These are phyloP conservation scores for Aspergillus wentii DNA, from an alignment of 495 filamentous ascomycete species.

Conservation along the genomic window DNA sequence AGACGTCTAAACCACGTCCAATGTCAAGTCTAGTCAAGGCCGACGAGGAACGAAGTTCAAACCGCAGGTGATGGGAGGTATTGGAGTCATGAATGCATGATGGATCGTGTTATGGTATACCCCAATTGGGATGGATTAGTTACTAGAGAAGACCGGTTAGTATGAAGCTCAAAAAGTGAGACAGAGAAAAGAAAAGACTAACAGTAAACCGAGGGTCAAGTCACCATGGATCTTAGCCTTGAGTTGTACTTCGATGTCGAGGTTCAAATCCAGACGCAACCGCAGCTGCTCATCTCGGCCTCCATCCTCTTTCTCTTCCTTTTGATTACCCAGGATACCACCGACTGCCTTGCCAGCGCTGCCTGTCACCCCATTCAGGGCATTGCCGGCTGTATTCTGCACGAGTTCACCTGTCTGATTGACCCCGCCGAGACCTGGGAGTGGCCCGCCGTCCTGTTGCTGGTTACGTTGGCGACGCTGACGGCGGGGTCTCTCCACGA, in stretches of 20 bases:
- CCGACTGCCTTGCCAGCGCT: slow-evolving; percentile 56
- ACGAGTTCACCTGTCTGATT: slow-evolving; percentile 54
- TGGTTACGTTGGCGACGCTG: slow-evolving; percentile 37
- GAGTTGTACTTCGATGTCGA: slow-evolving; percentile 84
- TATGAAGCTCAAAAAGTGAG: not conserved
- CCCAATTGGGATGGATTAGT: too few relatives aligned
- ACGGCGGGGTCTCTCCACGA: slow-evolving; percentile 21
- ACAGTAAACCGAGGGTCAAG: slow-evolving; percentile 81
- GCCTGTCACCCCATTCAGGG: slow-evolving; percentile 51
- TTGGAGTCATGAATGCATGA: too few relatives aligned
- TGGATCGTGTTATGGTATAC: too few relatives aligned
- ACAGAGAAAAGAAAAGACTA: slow-evolving; percentile 34
- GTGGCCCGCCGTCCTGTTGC: slow-evolving; percentile 35
- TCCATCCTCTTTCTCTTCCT: slow-evolving; percentile 37
- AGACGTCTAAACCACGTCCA: too few relatives aligned
- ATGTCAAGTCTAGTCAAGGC: too few relatives aligned
- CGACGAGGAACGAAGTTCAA: too few relatives aligned
- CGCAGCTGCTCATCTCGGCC: slow-evolving; percentile 68
- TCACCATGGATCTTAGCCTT: slow-evolving; percentile 94
- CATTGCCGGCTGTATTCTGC: slow-evolving; percentile 59
- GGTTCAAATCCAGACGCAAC: slow-evolving; percentile 75
- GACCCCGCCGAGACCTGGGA: slow-evolving; percentile 53
- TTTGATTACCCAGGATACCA: slow-evolving; percentile 23
- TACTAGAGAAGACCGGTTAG: not conserved
- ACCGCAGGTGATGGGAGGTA: too few relatives aligned